Conservation (phyloP, 257 asterid genomes). For the Lavandula angustifolia region DNA sequence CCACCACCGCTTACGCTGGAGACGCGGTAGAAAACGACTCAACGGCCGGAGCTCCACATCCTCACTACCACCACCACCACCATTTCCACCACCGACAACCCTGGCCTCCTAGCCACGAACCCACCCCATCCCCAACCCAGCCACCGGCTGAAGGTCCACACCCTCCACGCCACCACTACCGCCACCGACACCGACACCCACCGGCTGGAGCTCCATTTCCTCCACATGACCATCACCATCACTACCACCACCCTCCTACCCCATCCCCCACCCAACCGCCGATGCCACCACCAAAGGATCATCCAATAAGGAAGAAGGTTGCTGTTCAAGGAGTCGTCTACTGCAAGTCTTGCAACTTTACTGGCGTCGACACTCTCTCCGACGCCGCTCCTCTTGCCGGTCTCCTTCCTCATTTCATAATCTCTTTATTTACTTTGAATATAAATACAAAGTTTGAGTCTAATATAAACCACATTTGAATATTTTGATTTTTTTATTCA, state of each 20-base stretch:
- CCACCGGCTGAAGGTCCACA: no score
- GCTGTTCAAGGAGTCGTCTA: slow-evolving; percentile 59
- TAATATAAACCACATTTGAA: no score
- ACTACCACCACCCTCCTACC: slow-evolving; percentile 25
- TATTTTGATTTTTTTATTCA: no score
- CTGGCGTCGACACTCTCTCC: slow-evolving; percentile 44
- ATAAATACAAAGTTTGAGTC: no score
- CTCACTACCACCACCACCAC: no score
- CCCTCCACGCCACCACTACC: no score
- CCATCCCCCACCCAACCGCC: slow-evolving; percentile 31
- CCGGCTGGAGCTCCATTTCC: slow-evolving; percentile 31
- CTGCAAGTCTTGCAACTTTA: slow-evolving; percentile 71
- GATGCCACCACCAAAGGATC: slow-evolving; percentile 24
- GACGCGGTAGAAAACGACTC: no score
- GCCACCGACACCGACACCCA: not conserved
- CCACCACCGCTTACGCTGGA: slow-evolving; percentile 20
- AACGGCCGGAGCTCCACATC: no score
- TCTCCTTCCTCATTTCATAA: slow-evolving; percentile 20
- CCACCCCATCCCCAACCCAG: no score
- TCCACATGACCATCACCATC: slow-evolving; percentile 27
- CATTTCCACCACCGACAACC: no score
- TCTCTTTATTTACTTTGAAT: no score
- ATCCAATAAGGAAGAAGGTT: slow-evolving; percentile 38
- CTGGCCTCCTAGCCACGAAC: no score
- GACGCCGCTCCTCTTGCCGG: slow-evolving; percentile 58